Evolutionary conservation across 140 eudicot genomes (phyloP).

Genomic region (Senecio squalidus): DNA sequence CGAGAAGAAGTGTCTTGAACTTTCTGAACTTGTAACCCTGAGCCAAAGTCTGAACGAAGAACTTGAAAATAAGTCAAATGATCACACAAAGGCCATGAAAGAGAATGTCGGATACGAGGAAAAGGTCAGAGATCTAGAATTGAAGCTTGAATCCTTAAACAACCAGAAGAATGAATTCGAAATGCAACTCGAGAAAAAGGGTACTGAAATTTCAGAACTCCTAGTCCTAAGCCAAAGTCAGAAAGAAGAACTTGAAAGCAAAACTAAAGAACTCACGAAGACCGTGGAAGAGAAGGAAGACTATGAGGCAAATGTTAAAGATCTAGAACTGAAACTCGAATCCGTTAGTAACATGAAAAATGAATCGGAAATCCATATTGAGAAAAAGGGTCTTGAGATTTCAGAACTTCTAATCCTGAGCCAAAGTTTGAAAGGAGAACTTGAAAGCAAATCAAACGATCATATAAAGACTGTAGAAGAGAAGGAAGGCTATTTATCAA

Average conservation of each 20-base stretch:
- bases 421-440: conserved; percentile 44
- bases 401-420: conserved; percentile 30
- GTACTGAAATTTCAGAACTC: conserved; percentile 39
- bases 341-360: conserved; percentile 31
- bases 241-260: conserved; percentile 44
- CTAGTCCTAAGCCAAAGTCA: conserved; percentile 28
- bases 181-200: conserved; percentile 33
- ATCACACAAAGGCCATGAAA: conserved; percentile 26
- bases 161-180: conserved; percentile 39
- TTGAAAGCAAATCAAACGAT: conserved; percentile 31
- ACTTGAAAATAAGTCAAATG: conserved; percentile 31
- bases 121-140: conserved; percentile 38
- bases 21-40: conserved; percentile 23
- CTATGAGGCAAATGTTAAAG: conserved; percentile 29
- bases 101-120: conserved; percentile 26
- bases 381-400: conserved; percentile 40
- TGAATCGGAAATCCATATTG: conserved; percentile 40
- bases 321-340: conserved; percentile 40
- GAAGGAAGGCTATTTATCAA: conserved; percentile 21
- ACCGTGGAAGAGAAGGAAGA: conserved; percentile 43
- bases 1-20: conserved; percentile 34
- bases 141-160: conserved; percentile 30
- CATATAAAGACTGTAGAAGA: conserved; percentile 31
- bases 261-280: conserved; percentile 25
- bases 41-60: conserved; percentile 37